Evolutionary conservation across 148 eudicot genomes (phyloP), one percentile per base, ranked within the genome.

Genomic region (Pouteria glomerata): DNA sequence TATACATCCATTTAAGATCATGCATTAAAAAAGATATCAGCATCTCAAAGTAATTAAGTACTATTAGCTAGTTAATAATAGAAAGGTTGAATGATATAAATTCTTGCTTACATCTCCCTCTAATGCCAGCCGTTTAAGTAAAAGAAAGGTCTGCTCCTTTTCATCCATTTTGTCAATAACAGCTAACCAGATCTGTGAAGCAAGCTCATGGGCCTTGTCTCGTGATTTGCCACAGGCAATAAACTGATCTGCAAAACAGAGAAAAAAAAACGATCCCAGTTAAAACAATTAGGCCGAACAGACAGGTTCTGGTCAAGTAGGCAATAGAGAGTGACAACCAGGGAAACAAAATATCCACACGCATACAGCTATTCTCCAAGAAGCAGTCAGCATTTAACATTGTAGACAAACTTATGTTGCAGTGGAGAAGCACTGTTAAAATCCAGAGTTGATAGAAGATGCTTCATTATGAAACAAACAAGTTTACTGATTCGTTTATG

Each of bases 111-210:
- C 93, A 73, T 81, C 82, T 62, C 71, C 87, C 68, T 88, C 91
- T 7, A 85, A 37, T 23, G 91, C 97, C 57, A 90, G 82, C 37
- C 88, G 96, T 77, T 88, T 83, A 12, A 90, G 89, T 42, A 90
- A 13, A 52, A 41, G 81, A 79, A 90, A 86, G 3, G 93, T 85
- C 50, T 72, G 72, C 35, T 83, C 82, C 63, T 86, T 79, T 61
- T 86, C 97, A 82, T 81, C 91, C 75, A 88, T 66, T 76, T 88
- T 90, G 82, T 88, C 89, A n/a, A 88, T 67, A 62, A 88, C 89
- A 69, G 88, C 89, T 48, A 88, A 69, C 93, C 93, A 90, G 61
- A 90, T 88, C 59, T 71, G 75, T 27, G 91, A 85, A 79, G 89
- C 89, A 27, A 86, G 89, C 58, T 90, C 91, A 66, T 83, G 69